Percentiles rank a stretch among this genome's conserved stretches.
Conservation (phyloP, 495 filamentous ascomycete species). For the Aspergillus diversus region DNA sequence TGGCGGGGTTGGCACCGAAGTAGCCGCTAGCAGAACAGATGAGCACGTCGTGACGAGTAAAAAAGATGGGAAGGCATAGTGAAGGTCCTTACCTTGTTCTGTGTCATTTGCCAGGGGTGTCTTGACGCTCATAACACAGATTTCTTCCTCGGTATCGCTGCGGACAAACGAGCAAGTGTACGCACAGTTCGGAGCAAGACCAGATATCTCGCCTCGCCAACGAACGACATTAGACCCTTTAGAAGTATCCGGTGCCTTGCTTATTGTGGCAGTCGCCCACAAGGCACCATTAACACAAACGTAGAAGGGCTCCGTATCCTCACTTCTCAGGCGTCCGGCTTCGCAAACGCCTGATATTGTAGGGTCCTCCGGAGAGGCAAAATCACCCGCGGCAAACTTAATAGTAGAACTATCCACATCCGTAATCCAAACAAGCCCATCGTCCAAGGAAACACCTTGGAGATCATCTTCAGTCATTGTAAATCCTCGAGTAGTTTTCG, state of each 20-base stretch:
- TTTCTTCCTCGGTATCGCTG: constrained; percentile 68
- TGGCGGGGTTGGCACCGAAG: constrained; percentile 44
- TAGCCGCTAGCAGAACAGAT: constrained; percentile 37
- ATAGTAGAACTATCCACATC: constrained; percentile 81
- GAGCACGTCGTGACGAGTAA: neutral
- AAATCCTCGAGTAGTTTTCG: constrained; percentile 66
- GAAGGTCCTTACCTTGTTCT: constrained; percentile 57
- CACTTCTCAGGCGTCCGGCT: constrained; percentile 38
- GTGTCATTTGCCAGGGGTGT: constrained; percentile 72
- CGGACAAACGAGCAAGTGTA: constrained; percentile 86
- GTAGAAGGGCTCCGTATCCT: constrained; percentile 76
- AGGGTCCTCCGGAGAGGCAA: constrained; percentile 51
- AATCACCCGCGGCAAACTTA: constrained; percentile 76
- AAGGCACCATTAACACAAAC: constrained; percentile 86
- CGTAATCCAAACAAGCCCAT: constrained; percentile 84
- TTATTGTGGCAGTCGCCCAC: constrained; percentile 82
- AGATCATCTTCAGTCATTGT: constrained; percentile 81
- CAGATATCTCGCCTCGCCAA: constrained; percentile 87
- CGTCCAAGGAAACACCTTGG: constrained; percentile 78
- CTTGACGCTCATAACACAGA: constrained; percentile 79
- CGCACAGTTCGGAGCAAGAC: constrained; percentile 80
- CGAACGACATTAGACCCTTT: constrained; percentile 54
- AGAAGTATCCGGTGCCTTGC: constrained; percentile 50
- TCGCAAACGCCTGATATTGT: constrained; percentile 37
- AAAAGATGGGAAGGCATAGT: constrained; percentile 11